Evolutionary conservation across 306 rosid genomes (phyloP), one percentile per base, ranked within the genome.

Genomic region (Cicer arietinum): DNA sequence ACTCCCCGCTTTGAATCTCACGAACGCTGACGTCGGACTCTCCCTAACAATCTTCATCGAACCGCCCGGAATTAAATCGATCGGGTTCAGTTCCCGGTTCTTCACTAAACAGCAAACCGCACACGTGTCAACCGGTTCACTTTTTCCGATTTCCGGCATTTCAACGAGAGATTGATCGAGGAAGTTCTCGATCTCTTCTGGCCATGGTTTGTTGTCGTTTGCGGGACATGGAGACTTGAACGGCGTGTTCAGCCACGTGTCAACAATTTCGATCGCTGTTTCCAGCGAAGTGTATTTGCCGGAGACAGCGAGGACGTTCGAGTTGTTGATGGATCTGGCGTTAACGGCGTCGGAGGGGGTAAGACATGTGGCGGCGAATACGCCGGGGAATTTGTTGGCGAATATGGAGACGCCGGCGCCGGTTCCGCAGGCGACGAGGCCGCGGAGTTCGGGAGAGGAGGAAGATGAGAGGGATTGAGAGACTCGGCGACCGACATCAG

Each of bases 321-420:
- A 91, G 77, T 91, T 88, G 90, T 84, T 93, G 91, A 93, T 85
- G 69, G 97, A 93, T 1, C 98, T 89, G 37, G 92, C 73, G 77
- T 93, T 91, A 43, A 74, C 54, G 0, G 98, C 98, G 0, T 93
- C 97, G 6, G 86, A 43, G 43, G 90, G 74, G 48, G 76, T 69
- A 17, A 90, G 88, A 58, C 98, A 91, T 0, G 92, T 80, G 74
- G 91, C 88, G 45, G 98, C 97, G 63, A 68, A 84, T 2, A 93
- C 90, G 50, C 90, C 90, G 7, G 98, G 96, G 71, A 84, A 91
- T 71, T 93, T 93, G 88, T 93, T 93, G 72, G 98, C 98, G 74
- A 91, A 89, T 67, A 93, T 93, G 37, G 93, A 82, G 74, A 93
- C 98, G 9, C 98, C 98, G 53, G 77, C 84, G 35, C 98, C 98